Conservation (phyloP, 73 alveolate genomes). For the Paramecium caudatum region DNA sequence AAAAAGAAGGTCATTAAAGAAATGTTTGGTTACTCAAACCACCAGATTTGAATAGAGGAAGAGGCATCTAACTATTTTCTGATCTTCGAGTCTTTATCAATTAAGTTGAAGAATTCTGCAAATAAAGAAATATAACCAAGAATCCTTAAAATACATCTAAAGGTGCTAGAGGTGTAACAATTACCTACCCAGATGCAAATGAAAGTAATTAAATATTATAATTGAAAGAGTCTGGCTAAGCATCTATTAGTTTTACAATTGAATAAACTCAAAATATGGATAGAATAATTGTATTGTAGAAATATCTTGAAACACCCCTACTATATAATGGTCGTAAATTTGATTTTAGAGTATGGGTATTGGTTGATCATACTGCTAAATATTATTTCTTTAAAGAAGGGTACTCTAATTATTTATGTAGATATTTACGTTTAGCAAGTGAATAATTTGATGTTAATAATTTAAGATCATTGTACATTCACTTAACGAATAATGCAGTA, state of each 20-base stretch:
- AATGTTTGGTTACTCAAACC: conserved; percentile 78
- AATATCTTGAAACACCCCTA: conserved; percentile 39
- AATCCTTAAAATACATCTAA: not conserved
- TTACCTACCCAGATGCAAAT: conserved; percentile 39
- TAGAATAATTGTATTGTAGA: conserved; percentile 44
- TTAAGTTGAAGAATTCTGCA: conserved; percentile 63
- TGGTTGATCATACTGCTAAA: conserved; percentile 55
- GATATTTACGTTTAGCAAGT: conserved; percentile 58
- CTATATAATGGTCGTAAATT: conserved; percentile 53
- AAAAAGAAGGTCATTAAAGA: conserved; percentile 45
- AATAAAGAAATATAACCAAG: not conserved
- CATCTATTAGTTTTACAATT: conserved; percentile 19
- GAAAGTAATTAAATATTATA: conserved; percentile 15
- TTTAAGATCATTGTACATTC: conserved; percentile 81
- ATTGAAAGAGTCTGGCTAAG: not conserved
- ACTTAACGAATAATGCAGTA: conserved; percentile 88
- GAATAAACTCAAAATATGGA: not conserved
- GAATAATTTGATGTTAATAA: conserved; percentile 66
- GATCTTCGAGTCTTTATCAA: conserved; percentile 45
- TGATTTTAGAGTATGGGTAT: conserved; percentile 57
- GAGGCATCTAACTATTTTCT: conserved; percentile 72
- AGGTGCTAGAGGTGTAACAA: conserved; percentile 36
- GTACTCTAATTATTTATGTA: not conserved
- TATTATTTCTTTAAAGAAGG: conserved; percentile 69
- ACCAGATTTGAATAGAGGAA: conserved; percentile 76